Conservation (phyloP, 2,329 filamentous ascomycete species). For the Knufia petricola region DNA sequence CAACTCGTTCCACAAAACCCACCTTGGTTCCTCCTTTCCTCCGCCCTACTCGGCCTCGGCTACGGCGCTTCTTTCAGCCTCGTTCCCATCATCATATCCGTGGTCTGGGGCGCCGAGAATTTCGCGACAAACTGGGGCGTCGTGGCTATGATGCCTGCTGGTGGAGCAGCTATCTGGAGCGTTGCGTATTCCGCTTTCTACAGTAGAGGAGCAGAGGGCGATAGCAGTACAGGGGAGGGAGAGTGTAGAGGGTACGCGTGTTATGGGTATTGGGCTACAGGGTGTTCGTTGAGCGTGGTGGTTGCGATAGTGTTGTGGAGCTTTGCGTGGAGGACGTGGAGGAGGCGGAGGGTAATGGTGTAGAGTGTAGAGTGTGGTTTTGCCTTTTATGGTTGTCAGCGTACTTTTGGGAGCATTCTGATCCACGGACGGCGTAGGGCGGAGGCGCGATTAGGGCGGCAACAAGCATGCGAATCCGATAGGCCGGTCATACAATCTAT, state of each 20-base stretch:
- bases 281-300: slow-evolving; percentile 59
- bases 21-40: slow-evolving; percentile 76
- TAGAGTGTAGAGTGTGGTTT: slow-evolving; percentile 23
- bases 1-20: slow-evolving; percentile 64
- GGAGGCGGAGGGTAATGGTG: slow-evolving; percentile 62
- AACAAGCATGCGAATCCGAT: not conserved
- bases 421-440: too few relatives aligned
- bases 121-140: slow-evolving; percentile 98
- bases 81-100: slow-evolving; percentile 84
- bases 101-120: slow-evolving; percentile 97
- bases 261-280: slow-evolving; percentile 87
- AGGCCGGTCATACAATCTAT: not conserved
- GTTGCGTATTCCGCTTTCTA: slow-evolving; percentile 61
- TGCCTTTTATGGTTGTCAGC: too few relatives aligned
- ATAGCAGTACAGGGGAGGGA: slow-evolving; percentile 31
- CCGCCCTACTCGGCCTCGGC: slow-evolving; percentile 73
- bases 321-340: slow-evolving; percentile 83
- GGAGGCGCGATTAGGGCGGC: too few relatives aligned
- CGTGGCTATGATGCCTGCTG: slow-evolving; percentile 79
- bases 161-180: slow-evolving; percentile 83
- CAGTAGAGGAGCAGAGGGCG: slow-evolving; percentile 35
- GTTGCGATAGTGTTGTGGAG: slow-evolving; percentile 61
- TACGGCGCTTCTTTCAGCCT: slow-evolving; percentile 89
- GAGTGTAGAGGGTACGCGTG: slow-evolving; percentile 76
- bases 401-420: not conserved